phyloP scores from a whole-genome alignment of 495 filamentous ascomycete species.

The Amorphotheca resinae region DNA sequence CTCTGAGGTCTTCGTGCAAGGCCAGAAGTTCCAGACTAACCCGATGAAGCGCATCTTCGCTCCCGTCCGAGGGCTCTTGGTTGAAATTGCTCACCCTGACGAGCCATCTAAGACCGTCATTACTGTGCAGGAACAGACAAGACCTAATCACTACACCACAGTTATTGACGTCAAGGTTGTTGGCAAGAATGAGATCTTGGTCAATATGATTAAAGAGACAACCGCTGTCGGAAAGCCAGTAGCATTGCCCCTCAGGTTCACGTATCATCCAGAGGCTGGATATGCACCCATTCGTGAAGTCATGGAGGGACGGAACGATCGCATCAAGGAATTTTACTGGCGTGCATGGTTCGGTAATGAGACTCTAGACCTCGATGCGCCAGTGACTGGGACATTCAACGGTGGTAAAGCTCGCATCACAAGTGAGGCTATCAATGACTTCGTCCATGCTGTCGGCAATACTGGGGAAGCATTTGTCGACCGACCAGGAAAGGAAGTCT shows the following conservation, averaged over 20 bases:
- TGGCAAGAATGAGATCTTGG: slow-evolving; percentile 62
- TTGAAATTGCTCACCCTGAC: slow-evolving; percentile 72
- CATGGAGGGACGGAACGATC: slow-evolving; percentile 86
- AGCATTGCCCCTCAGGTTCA: slow-evolving; percentile 71
- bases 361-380: slow-evolving; percentile 65
- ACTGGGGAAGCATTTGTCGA: slow-evolving; percentile 98
- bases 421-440: slow-evolving; percentile 87
- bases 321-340: slow-evolving; percentile 98
- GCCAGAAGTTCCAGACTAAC: slow-evolving; percentile 92
- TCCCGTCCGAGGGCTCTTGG: slow-evolving; percentile 71
- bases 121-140: slow-evolving; percentile 53
- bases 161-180: slow-evolving; percentile 73
- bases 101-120: slow-evolving; percentile 71
- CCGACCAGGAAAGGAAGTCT: slow-evolving; percentile 85
- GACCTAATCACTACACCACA: slow-evolving; percentile 54
- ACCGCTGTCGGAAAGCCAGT: slow-evolving; percentile 69
- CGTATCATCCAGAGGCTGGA: slow-evolving; percentile 83
- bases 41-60: slow-evolving; percentile 84
- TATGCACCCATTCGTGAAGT: slow-evolving; percentile 93
- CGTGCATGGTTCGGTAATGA: slow-evolving; percentile 91
- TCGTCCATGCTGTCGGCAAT: slow-evolving; percentile 95
- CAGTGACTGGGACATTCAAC: slow-evolving; percentile 75
- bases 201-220: slow-evolving; percentile 81
- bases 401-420: slow-evolving; percentile 80
- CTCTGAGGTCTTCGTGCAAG: slow-evolving; percentile 90